Conservation (phyloP, 805 yeast species). For the Metschnikowia santaceciliae region DNA sequence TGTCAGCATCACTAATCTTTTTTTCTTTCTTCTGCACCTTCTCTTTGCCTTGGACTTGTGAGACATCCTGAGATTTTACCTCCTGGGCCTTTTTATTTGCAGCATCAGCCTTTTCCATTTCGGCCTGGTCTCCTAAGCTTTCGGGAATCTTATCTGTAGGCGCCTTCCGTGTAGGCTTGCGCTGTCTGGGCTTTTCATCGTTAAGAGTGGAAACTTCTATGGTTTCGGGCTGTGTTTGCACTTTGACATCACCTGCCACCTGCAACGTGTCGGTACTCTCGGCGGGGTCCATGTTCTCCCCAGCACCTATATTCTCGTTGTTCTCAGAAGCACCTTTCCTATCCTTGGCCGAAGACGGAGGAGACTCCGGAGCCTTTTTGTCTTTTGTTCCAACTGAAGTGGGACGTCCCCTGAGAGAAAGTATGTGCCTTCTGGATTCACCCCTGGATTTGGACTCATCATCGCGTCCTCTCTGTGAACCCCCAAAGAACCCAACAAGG, state of each 20-base stretch:
- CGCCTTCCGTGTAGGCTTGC: not conserved
- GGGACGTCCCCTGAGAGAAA: not conserved
- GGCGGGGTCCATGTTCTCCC: not conserved
- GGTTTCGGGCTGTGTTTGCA: not conserved
- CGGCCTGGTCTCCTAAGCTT: not conserved
- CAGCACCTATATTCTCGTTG: not conserved
- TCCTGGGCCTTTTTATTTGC: too few relatives aligned
- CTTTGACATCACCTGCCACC: not conserved
- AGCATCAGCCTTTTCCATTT: not conserved
- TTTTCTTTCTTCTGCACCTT: not conserved
- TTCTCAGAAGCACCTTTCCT: not conserved
- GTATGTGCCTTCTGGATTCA: not conserved
- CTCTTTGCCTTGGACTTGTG: not conserved
- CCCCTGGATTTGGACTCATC: not conserved
- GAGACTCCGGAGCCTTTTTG: not conserved
- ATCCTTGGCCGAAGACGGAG: not conserved
- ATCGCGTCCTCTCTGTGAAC: not conserved
- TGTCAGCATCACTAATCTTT: not conserved
- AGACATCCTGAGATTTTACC: too few relatives aligned
- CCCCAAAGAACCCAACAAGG: not conserved
- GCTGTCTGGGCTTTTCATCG: not conserved
- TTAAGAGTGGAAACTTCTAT: not conserved
- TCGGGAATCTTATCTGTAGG: not conserved
- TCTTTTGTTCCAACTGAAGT: not conserved
- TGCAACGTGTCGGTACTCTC: constrained; percentile 1